Conservation (phyloP, 805 yeast genomes). For the Teunomyces barrocoloradensis region DNA sequence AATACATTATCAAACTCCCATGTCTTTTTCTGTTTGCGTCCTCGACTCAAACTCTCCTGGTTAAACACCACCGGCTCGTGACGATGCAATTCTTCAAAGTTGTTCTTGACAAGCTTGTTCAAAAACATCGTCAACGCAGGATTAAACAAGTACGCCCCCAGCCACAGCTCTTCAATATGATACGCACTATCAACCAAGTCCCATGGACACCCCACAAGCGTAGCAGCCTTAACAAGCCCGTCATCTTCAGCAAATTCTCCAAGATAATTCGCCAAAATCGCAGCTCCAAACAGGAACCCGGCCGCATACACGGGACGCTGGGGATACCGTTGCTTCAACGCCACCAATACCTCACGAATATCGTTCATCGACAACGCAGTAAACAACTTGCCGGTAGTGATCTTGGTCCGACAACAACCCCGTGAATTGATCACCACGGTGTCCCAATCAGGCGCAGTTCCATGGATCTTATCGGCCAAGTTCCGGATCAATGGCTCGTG, state of each 20-base stretch:
- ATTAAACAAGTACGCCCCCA: slow-evolving; percentile 33
- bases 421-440: slow-evolving; percentile 68
- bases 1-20: slow-evolving; percentile 61
- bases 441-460: slow-evolving; percentile 46
- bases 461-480: slow-evolving; percentile 29
- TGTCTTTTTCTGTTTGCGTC: slow-evolving; percentile 30
- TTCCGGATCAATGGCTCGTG: slow-evolving; percentile 74
- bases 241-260: slow-evolving; percentile 46
- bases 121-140: slow-evolving; percentile 34
- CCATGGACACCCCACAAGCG: slow-evolving; percentile 68
- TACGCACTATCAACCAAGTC: slow-evolving; percentile 54
- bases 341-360: slow-evolving; percentile 52
- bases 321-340: slow-evolving; percentile 53
- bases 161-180: slow-evolving; percentile 37
- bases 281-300: slow-evolving; percentile 84
- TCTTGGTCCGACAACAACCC: slow-evolving; percentile 70
- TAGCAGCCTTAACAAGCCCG: slow-evolving; percentile 47
- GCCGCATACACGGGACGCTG: slow-evolving; percentile 59
- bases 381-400: slow-evolving; percentile 69
- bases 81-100: slow-evolving; percentile 30
- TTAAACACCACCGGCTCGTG: slow-evolving; percentile 27
- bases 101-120: slow-evolving; percentile 31
- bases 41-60: slow-evolving; percentile 18
- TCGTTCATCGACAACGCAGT: slow-evolving; percentile 74
- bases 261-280: slow-evolving; percentile 66